Conservation (phyloP, 768 basidiomycete species). For the Flagelloscypha sp. region DNA sequence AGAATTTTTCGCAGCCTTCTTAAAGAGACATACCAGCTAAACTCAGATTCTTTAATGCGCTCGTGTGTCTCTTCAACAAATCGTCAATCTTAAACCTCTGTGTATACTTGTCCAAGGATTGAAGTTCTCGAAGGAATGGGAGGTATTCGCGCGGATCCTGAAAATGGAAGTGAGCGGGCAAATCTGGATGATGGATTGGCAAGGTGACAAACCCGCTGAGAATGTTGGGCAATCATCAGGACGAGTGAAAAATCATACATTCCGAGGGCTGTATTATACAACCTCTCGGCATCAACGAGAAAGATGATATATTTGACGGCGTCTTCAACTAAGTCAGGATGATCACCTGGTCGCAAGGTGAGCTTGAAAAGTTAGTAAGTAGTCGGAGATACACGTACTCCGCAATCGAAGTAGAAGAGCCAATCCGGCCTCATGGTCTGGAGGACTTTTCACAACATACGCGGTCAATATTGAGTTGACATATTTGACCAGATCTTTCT, state of each 20-base stretch:
- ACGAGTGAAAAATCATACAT: conserved; percentile 99
- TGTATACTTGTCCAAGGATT: conserved; percentile 69
- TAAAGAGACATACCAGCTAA: conserved; percentile 48
- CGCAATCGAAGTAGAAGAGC: conserved; percentile 66
- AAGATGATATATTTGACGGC: conserved; percentile 99
- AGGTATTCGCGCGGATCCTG: conserved; percentile 98
- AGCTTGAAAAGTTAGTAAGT: conserved; percentile 1
- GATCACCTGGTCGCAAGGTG: conserved; percentile 27
- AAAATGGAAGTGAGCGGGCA: conserved; percentile 3
- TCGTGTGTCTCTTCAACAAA: conserved; percentile 68
- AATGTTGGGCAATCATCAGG: conserved; percentile 91
- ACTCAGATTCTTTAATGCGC: conserved; percentile 67
- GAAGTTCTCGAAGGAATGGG: conserved; percentile 88
- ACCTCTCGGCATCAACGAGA: conserved; percentile 82
- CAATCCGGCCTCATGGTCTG: conserved; percentile 84
- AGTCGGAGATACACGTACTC: conserved; percentile 45
- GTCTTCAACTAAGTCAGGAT: conserved; percentile 81
- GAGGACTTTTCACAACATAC: conserved; percentile 84
- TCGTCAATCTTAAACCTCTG: conserved; percentile 92
- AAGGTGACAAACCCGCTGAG: conserved; percentile 67
- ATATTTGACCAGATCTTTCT: conserved; percentile 65
- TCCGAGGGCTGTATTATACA: conserved; percentile 92
- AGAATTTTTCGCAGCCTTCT: not conserved
- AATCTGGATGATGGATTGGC: not conserved
- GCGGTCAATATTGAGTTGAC: conserved; percentile 89